These are phyloP conservation scores for Biscogniauxia mediterranea DNA, from an alignment of 2,329 filamentous ascomycete genomes.

Conservation along the genomic window DNA sequence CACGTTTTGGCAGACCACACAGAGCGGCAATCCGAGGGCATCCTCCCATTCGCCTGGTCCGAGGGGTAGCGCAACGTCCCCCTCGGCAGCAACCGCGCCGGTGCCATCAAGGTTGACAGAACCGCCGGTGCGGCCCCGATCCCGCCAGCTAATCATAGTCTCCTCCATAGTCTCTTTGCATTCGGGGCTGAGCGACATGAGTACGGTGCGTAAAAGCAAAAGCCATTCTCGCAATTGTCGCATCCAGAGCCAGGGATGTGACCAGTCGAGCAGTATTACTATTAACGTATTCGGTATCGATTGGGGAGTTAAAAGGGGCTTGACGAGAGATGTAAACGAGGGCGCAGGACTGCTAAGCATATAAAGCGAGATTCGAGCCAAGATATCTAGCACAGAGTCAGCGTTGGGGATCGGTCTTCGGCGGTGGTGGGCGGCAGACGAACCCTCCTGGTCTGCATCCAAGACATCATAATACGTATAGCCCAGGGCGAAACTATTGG, in stretches of 20 bases:
- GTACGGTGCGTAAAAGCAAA: conserved; percentile 73
- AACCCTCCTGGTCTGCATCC: conserved; percentile 90
- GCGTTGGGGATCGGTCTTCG: conserved; percentile 6
- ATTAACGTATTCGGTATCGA: conserved; percentile 84
- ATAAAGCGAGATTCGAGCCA: conserved; percentile 86
- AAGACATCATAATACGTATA: conserved; percentile 96
- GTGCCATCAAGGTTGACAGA: conserved; percentile 63
- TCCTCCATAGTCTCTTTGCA: conserved; percentile 85
- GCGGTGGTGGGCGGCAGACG: conserved; percentile 41
- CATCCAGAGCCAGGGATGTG: conserved; percentile 89
- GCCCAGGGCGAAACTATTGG: conserved; percentile 87
- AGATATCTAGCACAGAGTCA: conserved; percentile 62
- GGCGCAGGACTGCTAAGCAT: conserved; percentile 82
- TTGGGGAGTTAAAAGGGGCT: conserved; percentile 78
- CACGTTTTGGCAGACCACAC: conserved; percentile 94
- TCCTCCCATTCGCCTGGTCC: conserved; percentile 94
- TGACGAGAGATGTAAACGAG: conserved; percentile 78
- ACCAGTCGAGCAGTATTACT: conserved; percentile 93
- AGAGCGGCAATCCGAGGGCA: conserved; percentile 79
- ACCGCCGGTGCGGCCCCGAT: conserved; percentile 66
- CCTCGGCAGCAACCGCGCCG: conserved; percentile 57
- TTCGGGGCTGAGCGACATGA: conserved; percentile 70
- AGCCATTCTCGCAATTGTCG: conserved; percentile 89
- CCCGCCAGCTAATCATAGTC: conserved; percentile 75
- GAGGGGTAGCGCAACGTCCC: conserved; percentile 69